Percentiles rank a stretch among this genome's conserved stretches.
Conservation (phyloP, 2,329 filamentous ascomycete genomes). For the Aspergillus nomiae region DNA sequence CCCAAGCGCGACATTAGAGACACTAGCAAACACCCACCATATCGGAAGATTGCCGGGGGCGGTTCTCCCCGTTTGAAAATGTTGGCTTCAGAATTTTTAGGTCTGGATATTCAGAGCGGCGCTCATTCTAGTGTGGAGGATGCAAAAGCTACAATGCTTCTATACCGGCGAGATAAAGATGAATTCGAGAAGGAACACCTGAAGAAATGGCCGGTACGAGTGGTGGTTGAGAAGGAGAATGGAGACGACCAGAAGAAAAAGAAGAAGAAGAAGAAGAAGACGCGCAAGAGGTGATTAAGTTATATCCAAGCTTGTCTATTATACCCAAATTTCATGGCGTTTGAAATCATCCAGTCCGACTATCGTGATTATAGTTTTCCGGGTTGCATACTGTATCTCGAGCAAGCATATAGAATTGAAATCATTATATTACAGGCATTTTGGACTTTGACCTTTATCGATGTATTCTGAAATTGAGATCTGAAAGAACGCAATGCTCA, state of each 20-base stretch:
- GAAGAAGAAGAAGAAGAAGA: slow-evolving; percentile 52
- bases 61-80: slow-evolving; percentile 56
- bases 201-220: slow-evolving; percentile 60
- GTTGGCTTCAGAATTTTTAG: slow-evolving; percentile 59
- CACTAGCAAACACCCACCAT: slow-evolving; percentile 75
- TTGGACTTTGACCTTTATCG: background rate
- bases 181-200: slow-evolving; percentile 81
- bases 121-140: slow-evolving; percentile 70
- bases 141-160: slow-evolving; percentile 83
- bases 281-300: slow-evolving; percentile 42
- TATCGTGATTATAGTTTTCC: background rate
- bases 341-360: slow-evolving; percentile 1
- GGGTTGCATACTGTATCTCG: background rate
- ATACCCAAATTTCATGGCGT: slow-evolving; percentile 20
- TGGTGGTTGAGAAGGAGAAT: slow-evolving; percentile 34
- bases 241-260: slow-evolving; percentile 42
- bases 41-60: slow-evolving; percentile 61
- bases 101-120: slow-evolving; percentile 61
- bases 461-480: background rate
- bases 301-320: slow-evolving; percentile 11
- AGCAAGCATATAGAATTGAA: background rate
- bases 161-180: slow-evolving; percentile 81
- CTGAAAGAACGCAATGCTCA: background rate
- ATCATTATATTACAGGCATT: background rate
- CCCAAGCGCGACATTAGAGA: slow-evolving; percentile 78